phyloP scores from a whole-genome alignment of 2,329 filamentous ascomycete genomes.

The Neonectria punicea region DNA sequence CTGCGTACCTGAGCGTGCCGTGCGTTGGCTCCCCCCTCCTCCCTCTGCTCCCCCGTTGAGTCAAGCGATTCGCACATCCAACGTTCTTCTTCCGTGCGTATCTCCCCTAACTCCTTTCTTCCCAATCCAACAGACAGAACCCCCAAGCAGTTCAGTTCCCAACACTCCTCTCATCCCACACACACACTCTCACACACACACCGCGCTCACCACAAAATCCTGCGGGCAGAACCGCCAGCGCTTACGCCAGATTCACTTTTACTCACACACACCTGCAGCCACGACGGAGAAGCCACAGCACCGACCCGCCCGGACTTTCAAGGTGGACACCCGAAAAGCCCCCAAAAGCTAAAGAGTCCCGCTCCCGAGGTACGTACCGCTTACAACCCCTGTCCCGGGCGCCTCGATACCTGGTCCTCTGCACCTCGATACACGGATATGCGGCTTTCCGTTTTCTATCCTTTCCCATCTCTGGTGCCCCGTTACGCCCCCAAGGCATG shows the following conservation, averaged over 20 bases:
- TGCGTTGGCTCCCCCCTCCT: not conserved
- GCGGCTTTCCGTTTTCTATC: slow-evolving; percentile 1
- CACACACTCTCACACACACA: not conserved
- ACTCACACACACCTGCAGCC: slow-evolving; percentile 15
- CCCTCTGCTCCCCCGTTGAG: slow-evolving; percentile 1
- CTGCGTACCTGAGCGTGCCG: slow-evolving; percentile 2
- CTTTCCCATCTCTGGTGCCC: slow-evolving; percentile 5
- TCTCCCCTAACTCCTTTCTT: slow-evolving; percentile 12
- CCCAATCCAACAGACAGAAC: not conserved
- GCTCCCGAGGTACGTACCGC: slow-evolving; percentile 32
- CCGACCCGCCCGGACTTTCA: not conserved
- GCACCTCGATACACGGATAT: slow-evolving; percentile 41
- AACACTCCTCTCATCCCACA: not conserved
- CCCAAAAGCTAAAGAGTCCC: slow-evolving; percentile 14
- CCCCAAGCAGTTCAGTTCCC: not conserved
- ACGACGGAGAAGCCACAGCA: slow-evolving; percentile 6
- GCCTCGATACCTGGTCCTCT: slow-evolving; percentile 22
- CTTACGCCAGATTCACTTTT: slow-evolving; percentile 15
- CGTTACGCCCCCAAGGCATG: not conserved
- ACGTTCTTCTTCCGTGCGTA: slow-evolving; percentile 11
- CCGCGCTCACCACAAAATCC: slow-evolving; percentile 7
- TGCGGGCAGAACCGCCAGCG: not conserved
- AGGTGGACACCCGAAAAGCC: slow-evolving; percentile 15
- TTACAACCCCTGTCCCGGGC: slow-evolving; percentile 19
- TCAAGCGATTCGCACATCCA: slow-evolving; percentile 18